Evolutionary conservation across 2,329 filamentous ascomycete genomes (phyloP), one percentile per base, ranked within the genome.

Genomic region (Sporothrix sp.): DNA sequence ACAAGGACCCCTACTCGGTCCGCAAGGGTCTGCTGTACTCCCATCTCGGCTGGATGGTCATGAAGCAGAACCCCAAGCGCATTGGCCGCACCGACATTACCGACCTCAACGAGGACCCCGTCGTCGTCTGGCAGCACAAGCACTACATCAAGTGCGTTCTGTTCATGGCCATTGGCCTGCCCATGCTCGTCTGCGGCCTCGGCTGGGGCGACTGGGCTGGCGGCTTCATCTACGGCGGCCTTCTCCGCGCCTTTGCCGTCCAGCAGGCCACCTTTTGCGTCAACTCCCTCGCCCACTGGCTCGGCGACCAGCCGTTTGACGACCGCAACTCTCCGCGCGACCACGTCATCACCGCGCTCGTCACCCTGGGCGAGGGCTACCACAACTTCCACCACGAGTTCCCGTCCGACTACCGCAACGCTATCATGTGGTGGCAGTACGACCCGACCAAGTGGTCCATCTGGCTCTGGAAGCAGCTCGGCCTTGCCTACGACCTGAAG

Each of bases 381-480:
- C 87, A 94, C 78, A 94, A 94, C 77, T 94, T 94, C 78, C 87
- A 94, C 71, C 87, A 94, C 76, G 87, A 94, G 68, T 94, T 94
- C 71, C 88, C 88, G 50, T 91, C 86, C 10, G 87, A 94, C 68
- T 94, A 93, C 79, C 86, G 87, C 65, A 94, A 94, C 66, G 87
- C 87, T 55, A 91, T 93, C 59, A 76, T 88, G 69, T 94, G 87
- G 87, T 84, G 82, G 71, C 87, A 94, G 71, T 94, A 94, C 63
- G 87, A 94, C 66, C 87, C 87, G 42, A 94, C 87, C 66, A 94
- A 94, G 74, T 93, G 87, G 87, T 77, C 72, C 64, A 94, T 94
- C 73, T 87, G 82, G 82, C 61, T 74, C 53, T 90, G 85, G 83
- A 93, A 91, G 79, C 79, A 84, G 69, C 70, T 91, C 50, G 87